phyloP scores from a whole-genome alignment of 2,329 filamentous ascomycete genomes.

The Laburnicola sp. region DNA sequence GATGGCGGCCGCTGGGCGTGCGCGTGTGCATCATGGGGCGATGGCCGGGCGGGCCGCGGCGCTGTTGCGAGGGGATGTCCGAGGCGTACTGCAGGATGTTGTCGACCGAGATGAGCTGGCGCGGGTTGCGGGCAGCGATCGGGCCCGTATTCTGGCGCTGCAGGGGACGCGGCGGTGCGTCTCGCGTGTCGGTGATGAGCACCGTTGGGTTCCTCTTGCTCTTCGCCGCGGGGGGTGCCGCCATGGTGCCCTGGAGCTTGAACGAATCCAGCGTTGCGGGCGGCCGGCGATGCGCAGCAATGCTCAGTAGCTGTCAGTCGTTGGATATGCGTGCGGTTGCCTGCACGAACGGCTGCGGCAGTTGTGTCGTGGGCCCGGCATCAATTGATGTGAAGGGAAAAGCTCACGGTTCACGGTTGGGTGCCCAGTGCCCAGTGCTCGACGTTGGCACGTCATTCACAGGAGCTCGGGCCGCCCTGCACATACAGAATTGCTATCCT shows the following conservation, averaged over 20 bases:
- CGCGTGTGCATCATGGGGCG: slow-evolving; percentile 53
- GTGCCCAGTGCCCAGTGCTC: not conserved
- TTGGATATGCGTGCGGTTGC: not conserved
- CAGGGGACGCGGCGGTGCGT: slow-evolving; percentile 40
- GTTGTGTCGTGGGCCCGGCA: not conserved
- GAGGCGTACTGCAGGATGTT: slow-evolving; percentile 92
- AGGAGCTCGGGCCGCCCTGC: not conserved
- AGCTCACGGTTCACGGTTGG: too few species aligned
- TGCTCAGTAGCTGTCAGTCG: not conserved
- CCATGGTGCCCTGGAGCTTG: slow-evolving; percentile 28
- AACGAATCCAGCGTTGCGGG: slow-evolving; percentile 6
- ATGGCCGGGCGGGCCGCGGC: slow-evolving; percentile 67
- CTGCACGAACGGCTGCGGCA: not conserved
- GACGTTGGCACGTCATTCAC: slow-evolving; percentile 1
- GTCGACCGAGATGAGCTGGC: slow-evolving; percentile 79
- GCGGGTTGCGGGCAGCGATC: slow-evolving; percentile 53
- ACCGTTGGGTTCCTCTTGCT: slow-evolving; percentile 46
- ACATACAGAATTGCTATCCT: not conserved
- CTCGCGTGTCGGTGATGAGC: slow-evolving; percentile 60
- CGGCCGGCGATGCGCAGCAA: not conserved
- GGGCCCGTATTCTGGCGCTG: slow-evolving; percentile 41
- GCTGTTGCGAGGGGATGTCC: slow-evolving; percentile 92
- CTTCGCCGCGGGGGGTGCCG: slow-evolving; percentile 36
- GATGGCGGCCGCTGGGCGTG: slow-evolving; percentile 56
- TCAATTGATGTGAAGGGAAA: too few species aligned